Evolutionary conservation across 805 yeast genomes (phyloP).

Genomic region (Pichia phayaonensis): DNA sequence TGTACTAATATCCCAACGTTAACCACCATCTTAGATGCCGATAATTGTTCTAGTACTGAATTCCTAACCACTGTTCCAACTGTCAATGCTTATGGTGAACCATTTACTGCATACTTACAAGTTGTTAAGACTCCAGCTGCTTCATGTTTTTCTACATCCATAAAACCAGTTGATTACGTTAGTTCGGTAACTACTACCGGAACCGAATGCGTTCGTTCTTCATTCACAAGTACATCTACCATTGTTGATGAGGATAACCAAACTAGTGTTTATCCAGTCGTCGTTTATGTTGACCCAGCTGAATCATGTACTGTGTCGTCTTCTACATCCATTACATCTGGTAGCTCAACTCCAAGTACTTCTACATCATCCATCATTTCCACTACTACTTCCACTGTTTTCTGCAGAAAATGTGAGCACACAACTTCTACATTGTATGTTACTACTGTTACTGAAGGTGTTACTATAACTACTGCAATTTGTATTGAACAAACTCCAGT

Average conservation of each 20-base stretch:
- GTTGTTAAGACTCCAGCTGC: neutral
- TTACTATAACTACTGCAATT: neutral
- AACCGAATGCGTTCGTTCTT: neutral
- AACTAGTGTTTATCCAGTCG: neutral
- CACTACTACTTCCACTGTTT: conserved; percentile 1
- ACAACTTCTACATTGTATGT: neutral
- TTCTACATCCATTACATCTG: neutral
- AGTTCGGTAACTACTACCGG: neutral
- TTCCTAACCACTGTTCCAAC: neutral
- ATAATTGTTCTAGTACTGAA: neutral
- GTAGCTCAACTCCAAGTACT: neutral
- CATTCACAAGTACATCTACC: neutral
- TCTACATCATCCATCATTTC: neutral
- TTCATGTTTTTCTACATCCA: neutral
- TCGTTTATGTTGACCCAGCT: neutral
- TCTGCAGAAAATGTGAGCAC: conserved; percentile 1
- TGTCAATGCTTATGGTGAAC: neutral
- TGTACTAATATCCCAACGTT: neutral
- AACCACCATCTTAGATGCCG: neutral
- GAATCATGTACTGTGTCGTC: neutral
- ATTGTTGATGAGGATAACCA: neutral
- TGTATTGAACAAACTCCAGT: conserved; percentile 4
- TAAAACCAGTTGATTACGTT: neutral
- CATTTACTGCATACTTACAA: neutral
- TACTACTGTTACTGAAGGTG: conserved; percentile 3